These are phyloP conservation scores for Parastagonospora nodorum DNA, from an alignment of 2,329 filamentous ascomycete species.

Conservation along the genomic window DNA sequence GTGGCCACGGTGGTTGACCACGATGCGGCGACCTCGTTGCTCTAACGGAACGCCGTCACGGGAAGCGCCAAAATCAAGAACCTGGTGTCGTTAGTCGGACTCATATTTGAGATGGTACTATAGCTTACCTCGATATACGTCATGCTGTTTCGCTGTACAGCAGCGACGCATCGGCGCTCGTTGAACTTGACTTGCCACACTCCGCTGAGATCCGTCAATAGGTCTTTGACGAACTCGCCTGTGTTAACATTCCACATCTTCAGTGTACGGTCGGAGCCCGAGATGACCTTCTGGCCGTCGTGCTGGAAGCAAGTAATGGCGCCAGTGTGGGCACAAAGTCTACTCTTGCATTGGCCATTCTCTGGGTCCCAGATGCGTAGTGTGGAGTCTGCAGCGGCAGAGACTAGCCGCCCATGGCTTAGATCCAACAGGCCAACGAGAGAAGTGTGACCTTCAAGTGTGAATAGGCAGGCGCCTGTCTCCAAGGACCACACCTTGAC, in stretches of 20 bases:
- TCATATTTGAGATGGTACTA: not conserved
- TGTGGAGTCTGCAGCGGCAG: constrained; percentile 92
- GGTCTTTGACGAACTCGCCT: constrained; percentile 88
- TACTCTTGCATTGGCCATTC: constrained; percentile 86
- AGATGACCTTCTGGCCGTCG: constrained; percentile 94
- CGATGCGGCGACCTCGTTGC: constrained; percentile 78
- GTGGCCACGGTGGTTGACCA: constrained; percentile 51
- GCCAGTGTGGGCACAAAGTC: constrained; percentile 89
- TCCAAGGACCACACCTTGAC: constrained; percentile 98
- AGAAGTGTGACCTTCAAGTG: constrained; percentile 88
- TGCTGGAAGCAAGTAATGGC: constrained; percentile 99
- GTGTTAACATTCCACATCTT: constrained; percentile 99
- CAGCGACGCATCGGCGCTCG: constrained; percentile 90
- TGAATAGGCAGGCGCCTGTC: constrained; percentile 82
- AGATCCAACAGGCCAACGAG: constrained; percentile 92
- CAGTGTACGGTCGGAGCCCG: constrained; percentile 89
- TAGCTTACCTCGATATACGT: constrained; percentile 84
- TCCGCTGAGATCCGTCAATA: constrained; percentile 90
- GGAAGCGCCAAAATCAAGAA: constrained; percentile 94
- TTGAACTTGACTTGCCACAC: constrained; percentile 99
- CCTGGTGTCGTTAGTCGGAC: constrained; percentile 62
- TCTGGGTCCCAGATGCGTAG: constrained; percentile 97
- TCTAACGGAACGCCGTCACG: constrained; percentile 82
- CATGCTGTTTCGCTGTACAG: constrained; percentile 87
- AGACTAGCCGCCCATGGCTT: constrained; percentile 86